Base-by-base conservation (phyloP, 352 stramenopile species). In the Pythium rhizo-oryzae region DNA sequence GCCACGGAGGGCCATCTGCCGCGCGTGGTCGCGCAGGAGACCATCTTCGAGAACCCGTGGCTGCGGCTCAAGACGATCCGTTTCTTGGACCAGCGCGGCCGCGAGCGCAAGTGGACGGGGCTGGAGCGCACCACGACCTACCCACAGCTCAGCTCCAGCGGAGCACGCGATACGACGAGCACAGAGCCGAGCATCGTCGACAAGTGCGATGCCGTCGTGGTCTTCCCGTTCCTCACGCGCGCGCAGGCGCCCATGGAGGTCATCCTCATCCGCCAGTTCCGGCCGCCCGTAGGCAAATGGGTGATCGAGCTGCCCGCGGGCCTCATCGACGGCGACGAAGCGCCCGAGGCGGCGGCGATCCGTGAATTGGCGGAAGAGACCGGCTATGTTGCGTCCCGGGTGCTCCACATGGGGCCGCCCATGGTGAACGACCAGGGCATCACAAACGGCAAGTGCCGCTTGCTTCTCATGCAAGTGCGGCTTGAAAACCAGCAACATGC, bases 271-370 rank as follows among this genome's bases (percentile, higher is more conserved):
- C 84, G 90, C 41, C 94, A 98, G 71, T 98, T 96, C 69, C 89
- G 94, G 16, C 93, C 93, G 19, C 87, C 93, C 4, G 82, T 92
- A 5, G 84, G 84, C 56, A 80, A 85, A 47, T 96, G 85, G 75
- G 94, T 95, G 24, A 70, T 98, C 47, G 93, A 98, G 74, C 81
- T 98, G 18, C 93, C 93, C 1, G 92, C 93, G 12, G 92, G 94
- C 16, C 82, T 98, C 24, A 97, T 98, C 70, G 94, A 98, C 70
- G 69, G 69, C 19, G 76, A 81, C 12, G 92, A 98, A 65, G 80
- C 80, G 1, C 78, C 87, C 0, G 88, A 89, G 57, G 49, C 72
- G 28, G 90, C 93, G 1, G 94, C 92, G 8, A 69, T 86, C 28
- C 71, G 92, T 8, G 92, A 98, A 73, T 79, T 98, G 11, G 69